phyloP scores from a whole-genome alignment of 805 yeast species.

The Saturnispora sanitii region DNA sequence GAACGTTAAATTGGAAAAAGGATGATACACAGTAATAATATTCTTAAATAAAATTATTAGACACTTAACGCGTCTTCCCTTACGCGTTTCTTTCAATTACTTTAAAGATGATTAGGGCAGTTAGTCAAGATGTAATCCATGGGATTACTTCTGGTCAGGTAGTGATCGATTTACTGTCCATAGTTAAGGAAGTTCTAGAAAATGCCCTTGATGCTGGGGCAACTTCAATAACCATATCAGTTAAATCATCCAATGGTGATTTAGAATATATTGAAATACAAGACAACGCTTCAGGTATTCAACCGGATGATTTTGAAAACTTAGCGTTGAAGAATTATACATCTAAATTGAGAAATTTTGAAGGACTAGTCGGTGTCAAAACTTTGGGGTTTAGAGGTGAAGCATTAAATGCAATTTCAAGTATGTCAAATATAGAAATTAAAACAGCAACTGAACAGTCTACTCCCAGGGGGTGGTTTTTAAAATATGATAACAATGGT shows the following conservation, averaged over 20 bases:
- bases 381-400: constrained; percentile 78
- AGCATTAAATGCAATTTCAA: constrained; percentile 63
- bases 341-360: constrained; percentile 50
- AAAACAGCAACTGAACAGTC: constrained; percentile 37
- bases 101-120: constrained; percentile 1
- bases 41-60: too few species aligned
- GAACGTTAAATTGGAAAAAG: too few species aligned
- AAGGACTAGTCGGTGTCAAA: constrained; percentile 38
- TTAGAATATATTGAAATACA: constrained; percentile 54
- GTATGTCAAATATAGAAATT: constrained; percentile 39
- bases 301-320: constrained; percentile 37
- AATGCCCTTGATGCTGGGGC: constrained; percentile 78
- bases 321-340: constrained; percentile 59
- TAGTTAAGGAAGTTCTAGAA: constrained; percentile 79
- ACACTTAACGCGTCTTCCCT: not conserved
- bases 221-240: constrained; percentile 52
- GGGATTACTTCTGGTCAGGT: constrained; percentile 90
- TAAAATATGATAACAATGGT: constrained; percentile 53
- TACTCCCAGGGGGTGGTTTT: constrained; percentile 47
- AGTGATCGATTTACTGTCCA: constrained; percentile 64
- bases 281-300: constrained; percentile 65
- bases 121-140: constrained; percentile 44
- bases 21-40: too few species aligned
- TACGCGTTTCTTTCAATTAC: not conserved
- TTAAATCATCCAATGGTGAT: constrained; percentile 34